Evolutionary conservation across 306 rosid genomes (phyloP).

Genomic region (Castanopsis chinensis): DNA sequence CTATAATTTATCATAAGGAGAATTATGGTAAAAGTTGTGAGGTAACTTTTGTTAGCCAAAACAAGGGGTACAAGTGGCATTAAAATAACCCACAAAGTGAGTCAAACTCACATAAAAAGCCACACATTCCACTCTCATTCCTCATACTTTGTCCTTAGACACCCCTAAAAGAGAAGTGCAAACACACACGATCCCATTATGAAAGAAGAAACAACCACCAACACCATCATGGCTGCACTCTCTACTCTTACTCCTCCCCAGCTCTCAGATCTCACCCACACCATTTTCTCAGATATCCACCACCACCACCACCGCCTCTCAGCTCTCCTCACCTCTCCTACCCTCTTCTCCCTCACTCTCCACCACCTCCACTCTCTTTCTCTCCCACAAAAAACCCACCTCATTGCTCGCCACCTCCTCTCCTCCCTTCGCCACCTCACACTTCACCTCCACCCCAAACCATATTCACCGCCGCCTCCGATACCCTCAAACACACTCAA

Average conservation of each 20-base stretch:
- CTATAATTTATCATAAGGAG: rapidly evolving
- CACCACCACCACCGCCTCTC: constrained; percentile 63
- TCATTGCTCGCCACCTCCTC: constrained; percentile 73
- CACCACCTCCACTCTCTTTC: constrained; percentile 69
- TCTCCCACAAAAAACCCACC: constrained; percentile 60
- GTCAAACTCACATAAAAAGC: constrained; percentile 26
- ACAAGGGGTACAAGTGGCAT: not conserved
- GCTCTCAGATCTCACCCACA: constrained; percentile 56
- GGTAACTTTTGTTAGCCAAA: not conserved
- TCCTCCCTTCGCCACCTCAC: constrained; percentile 66
- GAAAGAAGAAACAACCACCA: constrained; percentile 42
- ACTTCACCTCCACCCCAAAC: constrained; percentile 36
- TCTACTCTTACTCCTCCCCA: constrained; percentile 63
- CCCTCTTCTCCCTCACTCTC: constrained; percentile 65
- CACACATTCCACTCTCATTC: constrained; percentile 17
- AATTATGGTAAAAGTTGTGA: too few species aligned
- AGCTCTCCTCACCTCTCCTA: constrained; percentile 62
- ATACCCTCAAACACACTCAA: constrained; percentile 24
- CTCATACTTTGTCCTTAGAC: not conserved
- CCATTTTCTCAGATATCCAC: constrained; percentile 52
- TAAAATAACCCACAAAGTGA: not conserved
- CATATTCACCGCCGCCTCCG: constrained; percentile 2
- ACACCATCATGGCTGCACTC: constrained; percentile 64
- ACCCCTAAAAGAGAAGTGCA: not conserved
- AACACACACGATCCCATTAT: constrained; percentile 64